Conservation (phyloP, 2,329 filamentous ascomycete genomes). For the Botrytis deweyae region DNA sequence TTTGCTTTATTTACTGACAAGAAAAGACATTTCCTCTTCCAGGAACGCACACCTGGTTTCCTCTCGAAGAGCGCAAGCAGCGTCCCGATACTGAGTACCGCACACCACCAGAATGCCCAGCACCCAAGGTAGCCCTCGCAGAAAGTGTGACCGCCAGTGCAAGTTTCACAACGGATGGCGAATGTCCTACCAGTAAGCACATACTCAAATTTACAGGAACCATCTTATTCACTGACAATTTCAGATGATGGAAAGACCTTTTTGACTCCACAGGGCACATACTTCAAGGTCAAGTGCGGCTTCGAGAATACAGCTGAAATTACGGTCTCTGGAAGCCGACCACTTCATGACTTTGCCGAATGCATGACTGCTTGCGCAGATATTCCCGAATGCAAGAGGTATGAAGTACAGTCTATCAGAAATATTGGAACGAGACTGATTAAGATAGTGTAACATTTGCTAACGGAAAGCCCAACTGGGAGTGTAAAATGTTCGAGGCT, state of each 20-base stretch:
- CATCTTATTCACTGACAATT: not conserved
- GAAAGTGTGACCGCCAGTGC: conserved; percentile 4
- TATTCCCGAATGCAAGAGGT: conserved; percentile 12
- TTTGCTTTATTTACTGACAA: not conserved
- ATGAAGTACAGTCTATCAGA: not conserved
- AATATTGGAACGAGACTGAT: not conserved
- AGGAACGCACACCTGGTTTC: conserved; percentile 17
- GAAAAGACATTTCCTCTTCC: conserved; percentile 3
- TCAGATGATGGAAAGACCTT: conserved; percentile 5
- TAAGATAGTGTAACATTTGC: not conserved
- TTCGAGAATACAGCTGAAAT: conserved; percentile 8
- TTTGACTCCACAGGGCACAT: conserved; percentile 6
- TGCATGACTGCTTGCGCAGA: conserved; percentile 18
- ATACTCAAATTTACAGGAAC: not conserved
- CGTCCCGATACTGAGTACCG: not conserved
- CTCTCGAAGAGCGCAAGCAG: conserved; percentile 1
- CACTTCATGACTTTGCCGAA: conserved; percentile 14
- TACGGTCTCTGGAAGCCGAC: not conserved
- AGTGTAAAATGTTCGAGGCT: conserved; percentile 6
- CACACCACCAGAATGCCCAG: conserved; percentile 1
- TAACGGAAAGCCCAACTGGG: conserved; percentile 4
- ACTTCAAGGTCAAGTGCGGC: conserved; percentile 15
- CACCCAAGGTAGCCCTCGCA: not conserved
- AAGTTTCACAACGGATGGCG: conserved; percentile 2
- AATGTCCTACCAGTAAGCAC: conserved; percentile 11